These are phyloP conservation scores for Hyaloscypha variabilis DNA, from an alignment of 495 filamentous ascomycete species.

Conservation along the genomic window DNA sequence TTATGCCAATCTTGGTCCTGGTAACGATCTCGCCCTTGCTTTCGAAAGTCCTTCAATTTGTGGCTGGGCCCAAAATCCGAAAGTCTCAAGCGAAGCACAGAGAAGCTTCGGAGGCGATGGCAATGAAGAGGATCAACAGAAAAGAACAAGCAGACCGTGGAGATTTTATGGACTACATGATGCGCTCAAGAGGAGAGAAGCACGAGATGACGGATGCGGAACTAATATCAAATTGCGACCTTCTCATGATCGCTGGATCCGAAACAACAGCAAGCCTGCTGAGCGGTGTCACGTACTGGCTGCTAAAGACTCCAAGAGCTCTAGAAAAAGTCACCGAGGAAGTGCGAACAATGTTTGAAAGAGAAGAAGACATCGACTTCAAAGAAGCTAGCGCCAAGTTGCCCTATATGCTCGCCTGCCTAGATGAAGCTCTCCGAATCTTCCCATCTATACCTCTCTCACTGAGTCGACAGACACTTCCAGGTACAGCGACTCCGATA, in stretches of 20 bases:
- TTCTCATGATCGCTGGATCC: constrained; percentile 29
- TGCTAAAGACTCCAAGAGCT: constrained; percentile 44
- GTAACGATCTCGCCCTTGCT: not conserved
- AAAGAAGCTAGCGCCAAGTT: constrained; percentile 37
- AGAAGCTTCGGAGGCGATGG: not conserved
- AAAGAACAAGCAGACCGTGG: no score
- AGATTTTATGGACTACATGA: no score
- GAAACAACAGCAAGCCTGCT: constrained; percentile 59
- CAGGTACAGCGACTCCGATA: constrained; percentile 42
- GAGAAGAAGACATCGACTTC: constrained; percentile 52
- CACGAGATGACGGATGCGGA: not conserved
- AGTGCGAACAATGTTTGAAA: constrained; percentile 52
- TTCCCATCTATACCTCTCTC: constrained; percentile 38
- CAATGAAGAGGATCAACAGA: no score
- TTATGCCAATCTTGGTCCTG: not conserved
- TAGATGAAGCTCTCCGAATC: constrained; percentile 54
- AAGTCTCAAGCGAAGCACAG: not conserved
- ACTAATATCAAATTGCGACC: not conserved
- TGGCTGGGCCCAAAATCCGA: not conserved
- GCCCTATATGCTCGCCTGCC: constrained; percentile 52
- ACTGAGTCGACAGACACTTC: constrained; percentile 32
- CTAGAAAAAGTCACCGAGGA: constrained; percentile 51
- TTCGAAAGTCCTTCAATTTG: not conserved
- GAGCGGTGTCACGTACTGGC: constrained; percentile 43
- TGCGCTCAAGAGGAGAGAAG: not conserved